A percentile compares a stretch with the other conserved stretches of the same genome.
Conservation (phyloP, 1,139 yeast species). For the Petasospora rhodanensis region DNA sequence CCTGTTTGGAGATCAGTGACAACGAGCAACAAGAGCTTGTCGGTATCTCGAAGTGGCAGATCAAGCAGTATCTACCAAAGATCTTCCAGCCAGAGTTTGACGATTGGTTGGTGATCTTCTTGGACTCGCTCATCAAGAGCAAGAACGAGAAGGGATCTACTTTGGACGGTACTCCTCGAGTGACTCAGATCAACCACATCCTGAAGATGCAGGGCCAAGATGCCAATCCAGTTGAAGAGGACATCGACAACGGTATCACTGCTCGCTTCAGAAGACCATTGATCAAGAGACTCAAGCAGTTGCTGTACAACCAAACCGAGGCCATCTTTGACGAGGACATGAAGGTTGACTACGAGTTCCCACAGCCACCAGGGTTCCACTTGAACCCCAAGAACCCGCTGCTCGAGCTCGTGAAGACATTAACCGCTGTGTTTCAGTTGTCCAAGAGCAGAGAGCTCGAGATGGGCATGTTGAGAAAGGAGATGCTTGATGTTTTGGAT, state of each 20-base stretch:
- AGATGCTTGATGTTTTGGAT: conserved; percentile 66
- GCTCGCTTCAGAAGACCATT: conserved; percentile 56
- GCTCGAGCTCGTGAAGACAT: conserved; percentile 69
- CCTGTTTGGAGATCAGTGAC: conserved; percentile 56
- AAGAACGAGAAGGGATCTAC: conserved; percentile 39
- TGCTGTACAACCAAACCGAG: conserved; percentile 67
- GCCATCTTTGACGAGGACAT: conserved; percentile 65
- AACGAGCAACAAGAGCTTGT: conserved; percentile 54
- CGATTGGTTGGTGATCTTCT: conserved; percentile 76
- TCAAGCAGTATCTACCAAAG: conserved; percentile 67
- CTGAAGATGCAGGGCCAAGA: conserved; percentile 38
- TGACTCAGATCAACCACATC: conserved; percentile 60
- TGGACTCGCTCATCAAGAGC: conserved; percentile 62
- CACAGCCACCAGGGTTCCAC: conserved; percentile 68
- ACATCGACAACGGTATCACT: conserved; percentile 38
- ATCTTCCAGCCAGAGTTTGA: conserved; percentile 79
- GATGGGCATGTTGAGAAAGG: conserved; percentile 70
- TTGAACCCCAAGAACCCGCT: conserved; percentile 63
- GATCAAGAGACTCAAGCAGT: conserved; percentile 57
- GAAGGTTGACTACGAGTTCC: conserved; percentile 64
- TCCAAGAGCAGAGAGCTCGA: conserved; percentile 66
- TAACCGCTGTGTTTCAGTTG: conserved; percentile 70
- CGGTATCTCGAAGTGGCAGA: conserved; percentile 76
- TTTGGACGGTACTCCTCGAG: conserved; percentile 48
- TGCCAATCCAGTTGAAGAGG: conserved; percentile 31